These are phyloP conservation scores for Kregervanrija delftensis DNA, from an alignment of 805 yeast genomes.

Conservation along the genomic window DNA sequence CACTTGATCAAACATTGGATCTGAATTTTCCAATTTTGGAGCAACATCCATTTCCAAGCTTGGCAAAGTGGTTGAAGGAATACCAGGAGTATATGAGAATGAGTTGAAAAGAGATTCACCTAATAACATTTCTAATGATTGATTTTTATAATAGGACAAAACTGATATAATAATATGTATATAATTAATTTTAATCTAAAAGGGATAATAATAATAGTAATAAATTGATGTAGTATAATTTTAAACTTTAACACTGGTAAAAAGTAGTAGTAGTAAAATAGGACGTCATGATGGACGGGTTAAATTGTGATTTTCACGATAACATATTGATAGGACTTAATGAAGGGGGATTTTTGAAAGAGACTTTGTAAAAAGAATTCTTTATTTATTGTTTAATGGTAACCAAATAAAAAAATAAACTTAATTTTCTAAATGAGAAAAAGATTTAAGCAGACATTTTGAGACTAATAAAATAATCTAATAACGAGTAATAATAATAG, in stretches of 20 bases:
- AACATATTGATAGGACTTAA: conserved; percentile 15
- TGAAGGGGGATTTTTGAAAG: conserved; percentile 6
- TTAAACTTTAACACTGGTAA: background rate
- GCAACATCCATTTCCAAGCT: background rate
- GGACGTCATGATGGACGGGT: conserved; percentile 23
- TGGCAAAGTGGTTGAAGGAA: background rate
- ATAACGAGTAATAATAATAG: conserved; percentile 1
- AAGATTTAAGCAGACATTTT: conserved; percentile 19
- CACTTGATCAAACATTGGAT: conserved; percentile 5
- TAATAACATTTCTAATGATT: conserved; percentile 19
- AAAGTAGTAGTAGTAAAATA: conserved; percentile 1
- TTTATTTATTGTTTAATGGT: conserved; percentile 7
- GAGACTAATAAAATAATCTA: background rate
- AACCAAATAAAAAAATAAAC: conserved; percentile 4
- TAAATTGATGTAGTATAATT: conserved; percentile 1
- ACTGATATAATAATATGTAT: background rate
- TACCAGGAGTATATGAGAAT: conserved; percentile 5
- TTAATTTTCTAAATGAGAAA: background rate
- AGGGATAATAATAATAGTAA: conserved; percentile 3
- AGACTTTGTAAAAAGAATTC: conserved; percentile 13
- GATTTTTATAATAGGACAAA: conserved; percentile 8
- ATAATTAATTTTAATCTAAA: too few relatives aligned
- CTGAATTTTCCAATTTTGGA: conserved; percentile 4
- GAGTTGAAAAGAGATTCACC: conserved; percentile 29
- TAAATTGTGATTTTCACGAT: conserved; percentile 13